Base-by-base conservation (phyloP, 2,329 filamentous ascomycete genomes). In the Colletotrichum somersetense region DNA sequence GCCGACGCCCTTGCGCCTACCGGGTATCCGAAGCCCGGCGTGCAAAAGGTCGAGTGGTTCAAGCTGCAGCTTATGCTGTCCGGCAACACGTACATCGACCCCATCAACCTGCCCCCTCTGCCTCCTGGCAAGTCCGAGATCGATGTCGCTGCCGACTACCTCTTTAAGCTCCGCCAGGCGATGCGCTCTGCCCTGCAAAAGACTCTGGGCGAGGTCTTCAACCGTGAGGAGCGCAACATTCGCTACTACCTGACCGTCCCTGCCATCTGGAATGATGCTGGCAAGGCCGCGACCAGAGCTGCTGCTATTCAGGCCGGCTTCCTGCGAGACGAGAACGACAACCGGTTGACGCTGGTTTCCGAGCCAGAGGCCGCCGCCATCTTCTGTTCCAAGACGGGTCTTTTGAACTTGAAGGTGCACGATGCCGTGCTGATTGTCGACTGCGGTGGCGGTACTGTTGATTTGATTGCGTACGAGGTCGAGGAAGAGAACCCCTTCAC, bases 21-120 rank as follows among this genome's bases (percentile, higher is more conserved):
- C 52, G 96, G 96, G 74, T 98, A 98, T 82, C 96, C 96, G 77
- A 98, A 98, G 86, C 94, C 94, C 44, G 96, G 96, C 75, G 96
- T 99, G 77, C 96, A 98, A 83, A 98, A 98, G 86, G 96, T 98
- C 33, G 96, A 98, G 85, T 99, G 96, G 96, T 98, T 99, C 89
- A 98, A 98, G 87, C 89, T 99, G 76, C 96, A 99, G 85, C 91
- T 99, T 69, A 98, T 98, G 96, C 89, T 98, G 74, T 98, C 95
- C 72, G 96, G 96, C 75, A 98, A 98, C 87, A 98, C 96, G 56
- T 98, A 98, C 83, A 98, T 98, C 80, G 96, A 98, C 82, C 96
- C 96, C 74, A 98, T 98, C 86, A 98, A 98, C 88, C 90, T 99
- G 76, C 96, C 96, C 59, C 96, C 96, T 75, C 93, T 98, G 81